Percentiles rank a stretch among this genome's conserved stretches.
Evolutionary conservation across 108 stramenopile genomes (phyloP).

Genomic region (Hondaea fermentalgiana): DNA sequence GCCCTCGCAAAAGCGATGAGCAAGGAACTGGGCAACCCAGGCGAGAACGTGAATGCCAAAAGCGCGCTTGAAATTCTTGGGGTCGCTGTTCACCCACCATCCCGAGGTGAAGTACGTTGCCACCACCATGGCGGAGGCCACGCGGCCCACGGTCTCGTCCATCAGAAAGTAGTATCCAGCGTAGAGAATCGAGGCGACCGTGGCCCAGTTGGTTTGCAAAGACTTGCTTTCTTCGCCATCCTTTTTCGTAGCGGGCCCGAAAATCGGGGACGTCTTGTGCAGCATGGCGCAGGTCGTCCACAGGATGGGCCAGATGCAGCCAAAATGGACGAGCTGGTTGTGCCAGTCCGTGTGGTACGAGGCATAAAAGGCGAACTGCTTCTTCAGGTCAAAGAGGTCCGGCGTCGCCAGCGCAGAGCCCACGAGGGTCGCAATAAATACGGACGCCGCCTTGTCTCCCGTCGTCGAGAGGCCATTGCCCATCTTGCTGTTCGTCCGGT

Average conservation of each 20-base stretch:
- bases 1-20: not conserved
- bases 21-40: slow-evolving; percentile 20
- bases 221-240: not conserved
- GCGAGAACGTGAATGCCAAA: not conserved
- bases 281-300: not conserved
- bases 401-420: not conserved
- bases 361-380: not conserved
- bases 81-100: not conserved
- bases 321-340: not conserved
- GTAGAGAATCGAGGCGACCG: not conserved
- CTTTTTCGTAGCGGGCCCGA: not conserved
- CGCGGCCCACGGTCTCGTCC: not conserved
- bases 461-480: not conserved
- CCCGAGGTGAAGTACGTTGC: not conserved
- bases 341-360: not conserved
- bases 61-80: not conserved
- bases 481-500: not conserved
- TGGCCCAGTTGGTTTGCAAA: not conserved
- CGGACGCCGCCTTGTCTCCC: not conserved
- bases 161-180: not conserved
- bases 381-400: not conserved
- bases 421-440: not conserved
- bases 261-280: not conserved
- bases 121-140: not conserved
- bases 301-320: not conserved